A percentile compares a stretch with the other conserved stretches of the same genome.
phyloP scores from a whole-genome alignment of 1,284 basidiomycete genomes.

The Pyrrhoderma noxium region DNA sequence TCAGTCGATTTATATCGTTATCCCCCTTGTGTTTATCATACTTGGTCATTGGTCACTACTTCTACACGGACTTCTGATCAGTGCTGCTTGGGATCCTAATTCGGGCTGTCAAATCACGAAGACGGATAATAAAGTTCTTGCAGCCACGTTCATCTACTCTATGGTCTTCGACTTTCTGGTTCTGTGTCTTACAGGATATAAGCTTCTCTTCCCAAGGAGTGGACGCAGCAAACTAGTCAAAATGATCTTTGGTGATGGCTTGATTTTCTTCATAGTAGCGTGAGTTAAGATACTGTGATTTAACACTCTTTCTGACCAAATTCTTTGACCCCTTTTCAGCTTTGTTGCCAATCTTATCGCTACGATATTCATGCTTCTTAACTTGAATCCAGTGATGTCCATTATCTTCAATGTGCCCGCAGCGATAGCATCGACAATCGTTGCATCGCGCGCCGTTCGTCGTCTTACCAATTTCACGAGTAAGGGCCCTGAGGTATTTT shows the following conservation, averaged over 20 bases:
- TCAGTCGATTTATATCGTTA: constrained; percentile 50
- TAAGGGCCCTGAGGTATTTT: constrained; percentile 18
- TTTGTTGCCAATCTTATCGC: constrained; percentile 62
- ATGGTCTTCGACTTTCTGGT: constrained; percentile 67
- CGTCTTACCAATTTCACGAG: constrained; percentile 19
- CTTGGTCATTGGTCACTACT: constrained; percentile 72
- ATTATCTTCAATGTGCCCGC: constrained; percentile 71
- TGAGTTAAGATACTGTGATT: constrained; percentile 30
- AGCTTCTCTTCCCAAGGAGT: constrained; percentile 28
- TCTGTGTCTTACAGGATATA: constrained; percentile 47
- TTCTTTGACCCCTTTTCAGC: constrained; percentile 31
- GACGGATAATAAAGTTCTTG: constrained; percentile 28
- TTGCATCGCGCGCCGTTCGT: constrained; percentile 18
- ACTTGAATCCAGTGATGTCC: constrained; percentile 68
- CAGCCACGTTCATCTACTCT: constrained; percentile 62
- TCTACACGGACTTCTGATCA: constrained; percentile 48
- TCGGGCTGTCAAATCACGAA: constrained; percentile 24
- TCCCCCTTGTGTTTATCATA: constrained; percentile 50
- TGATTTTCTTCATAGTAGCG: constrained; percentile 71
- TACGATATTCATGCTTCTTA: constrained; percentile 65
- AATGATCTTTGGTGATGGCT: constrained; percentile 61
- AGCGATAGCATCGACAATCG: constrained; percentile 49
- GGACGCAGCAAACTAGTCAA: constrained; percentile 48
- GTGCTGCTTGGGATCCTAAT: constrained; percentile 19
- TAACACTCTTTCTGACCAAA: not conserved